These are phyloP conservation scores for Colletotrichum gloeosporioides DNA, from an alignment of 2,329 filamentous ascomycete species.

Conservation along the genomic window DNA sequence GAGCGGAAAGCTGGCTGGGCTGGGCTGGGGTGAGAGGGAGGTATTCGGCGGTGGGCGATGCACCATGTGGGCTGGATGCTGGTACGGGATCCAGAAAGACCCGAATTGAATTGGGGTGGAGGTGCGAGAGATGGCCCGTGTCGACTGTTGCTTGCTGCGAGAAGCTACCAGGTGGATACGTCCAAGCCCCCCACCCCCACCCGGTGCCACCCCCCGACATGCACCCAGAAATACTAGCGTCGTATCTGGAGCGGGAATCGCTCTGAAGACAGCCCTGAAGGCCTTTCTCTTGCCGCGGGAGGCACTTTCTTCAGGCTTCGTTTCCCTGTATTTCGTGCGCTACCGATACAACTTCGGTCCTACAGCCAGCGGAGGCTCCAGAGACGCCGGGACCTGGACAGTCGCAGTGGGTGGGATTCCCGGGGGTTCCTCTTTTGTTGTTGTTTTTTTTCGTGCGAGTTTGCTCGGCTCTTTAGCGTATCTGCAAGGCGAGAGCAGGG, in stretches of 20 bases:
- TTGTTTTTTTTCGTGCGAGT: background rate
- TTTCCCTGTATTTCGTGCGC: background rate
- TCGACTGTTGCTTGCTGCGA: background rate
- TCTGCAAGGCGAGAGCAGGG: background rate
- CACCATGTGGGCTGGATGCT: conserved; percentile 12
- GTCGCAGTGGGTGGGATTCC: background rate
- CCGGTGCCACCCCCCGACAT: background rate
- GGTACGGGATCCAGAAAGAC: background rate
- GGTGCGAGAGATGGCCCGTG: conserved; percentile 5
- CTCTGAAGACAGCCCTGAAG: background rate
- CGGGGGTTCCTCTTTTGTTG: background rate
- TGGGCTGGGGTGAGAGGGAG: background rate
- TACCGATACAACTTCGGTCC: background rate
- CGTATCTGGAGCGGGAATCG: background rate
- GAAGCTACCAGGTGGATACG: background rate
- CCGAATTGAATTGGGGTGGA: background rate
- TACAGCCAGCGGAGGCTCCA: background rate
- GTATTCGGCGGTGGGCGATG: conserved; percentile 20
- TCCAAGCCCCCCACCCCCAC: background rate
- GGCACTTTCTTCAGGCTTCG: background rate
- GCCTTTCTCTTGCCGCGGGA: conserved; percentile 19
- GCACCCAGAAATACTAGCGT: conserved; percentile 4
- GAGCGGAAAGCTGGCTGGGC: conserved; percentile 5
- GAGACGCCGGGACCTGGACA: background rate
- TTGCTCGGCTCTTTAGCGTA: conserved; percentile 8